Evolutionary conservation across 2,329 filamentous ascomycete genomes (phyloP).

Genomic region (Cyphellophora europaea): DNA sequence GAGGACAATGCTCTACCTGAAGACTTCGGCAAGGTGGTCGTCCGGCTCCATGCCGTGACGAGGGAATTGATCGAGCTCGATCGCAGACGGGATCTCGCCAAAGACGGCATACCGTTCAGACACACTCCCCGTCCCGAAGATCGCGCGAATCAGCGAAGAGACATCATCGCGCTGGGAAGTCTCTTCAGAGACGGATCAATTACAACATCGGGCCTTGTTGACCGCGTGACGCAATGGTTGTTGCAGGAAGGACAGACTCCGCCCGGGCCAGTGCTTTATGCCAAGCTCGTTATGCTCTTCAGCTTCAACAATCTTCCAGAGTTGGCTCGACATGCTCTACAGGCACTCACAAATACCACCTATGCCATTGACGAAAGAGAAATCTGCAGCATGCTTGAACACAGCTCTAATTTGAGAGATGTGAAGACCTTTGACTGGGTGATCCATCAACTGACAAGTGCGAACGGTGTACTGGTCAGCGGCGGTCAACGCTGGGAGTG

Average conservation of each 20-base stretch:
- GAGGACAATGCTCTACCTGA: not conserved
- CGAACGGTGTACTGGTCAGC: not conserved
- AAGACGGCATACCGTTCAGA: not conserved
- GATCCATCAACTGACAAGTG: not conserved
- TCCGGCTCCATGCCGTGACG: not conserved
- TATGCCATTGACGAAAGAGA: constrained; percentile 11
- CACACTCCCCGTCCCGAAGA: too few species aligned
- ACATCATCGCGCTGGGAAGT: not conserved
- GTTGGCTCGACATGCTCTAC: constrained; percentile 10
- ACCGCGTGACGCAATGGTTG: not conserved
- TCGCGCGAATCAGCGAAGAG: not conserved
- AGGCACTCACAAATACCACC: constrained; percentile 11
- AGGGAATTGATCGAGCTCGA: not conserved
- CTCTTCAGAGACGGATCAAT: not conserved
- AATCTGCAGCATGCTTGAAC: constrained; percentile 8
- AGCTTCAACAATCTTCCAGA: not conserved
- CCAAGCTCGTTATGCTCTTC: constrained; percentile 1
- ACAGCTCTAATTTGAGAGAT: not conserved
- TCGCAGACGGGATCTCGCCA: too few species aligned
- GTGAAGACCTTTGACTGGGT: not conserved
- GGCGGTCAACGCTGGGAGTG: constrained; percentile 9
- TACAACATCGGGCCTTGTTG: not conserved
- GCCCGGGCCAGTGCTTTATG: not conserved
- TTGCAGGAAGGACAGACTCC: not conserved
- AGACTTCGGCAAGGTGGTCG: not conserved